phyloP scores from a whole-genome alignment of 73 alveolate species.

The Paramecium sexaurelia region DNA sequence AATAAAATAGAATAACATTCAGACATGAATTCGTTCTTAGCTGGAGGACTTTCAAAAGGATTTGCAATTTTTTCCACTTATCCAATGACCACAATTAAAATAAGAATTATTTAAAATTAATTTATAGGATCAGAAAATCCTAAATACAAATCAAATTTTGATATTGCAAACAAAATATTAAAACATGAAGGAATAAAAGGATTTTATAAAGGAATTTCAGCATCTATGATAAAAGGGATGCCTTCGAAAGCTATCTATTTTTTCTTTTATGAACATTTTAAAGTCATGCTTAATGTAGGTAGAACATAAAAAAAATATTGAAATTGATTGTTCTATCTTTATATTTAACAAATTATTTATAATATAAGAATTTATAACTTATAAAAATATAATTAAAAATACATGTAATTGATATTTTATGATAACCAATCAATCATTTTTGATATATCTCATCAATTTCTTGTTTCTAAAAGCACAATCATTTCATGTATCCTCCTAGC shows the following conservation, averaged over 20 bases:
- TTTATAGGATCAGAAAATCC: conserved; percentile 19
- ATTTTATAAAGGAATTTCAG: conserved; percentile 45
- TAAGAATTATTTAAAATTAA: conserved; percentile 37
- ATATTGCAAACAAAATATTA: not conserved
- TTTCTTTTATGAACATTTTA: conserved; percentile 23
- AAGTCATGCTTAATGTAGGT: conserved; percentile 2
- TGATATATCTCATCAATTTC: too few species aligned
- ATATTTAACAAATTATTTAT: not conserved
- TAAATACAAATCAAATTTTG: not conserved
- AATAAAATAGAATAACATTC: not conserved
- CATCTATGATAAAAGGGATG: conserved; percentile 26
- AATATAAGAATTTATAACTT: not conserved
- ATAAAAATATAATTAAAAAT: too few species aligned
- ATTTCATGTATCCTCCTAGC: too few species aligned
- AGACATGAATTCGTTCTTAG: not conserved
- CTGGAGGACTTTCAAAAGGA: conserved; percentile 46
- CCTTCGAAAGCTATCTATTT: conserved; percentile 33
- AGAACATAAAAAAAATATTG: not conserved
- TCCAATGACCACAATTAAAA: conserved; percentile 44
- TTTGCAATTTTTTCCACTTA: conserved; percentile 36
- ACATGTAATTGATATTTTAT: too few species aligned
- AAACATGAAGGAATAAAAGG: conserved; percentile 20
- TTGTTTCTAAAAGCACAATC: too few species aligned
- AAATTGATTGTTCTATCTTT: not conserved
- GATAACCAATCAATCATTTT: too few species aligned